These are phyloP conservation scores for Breynia disticha DNA, from an alignment of 441 rosid species.

Conservation along the genomic window DNA sequence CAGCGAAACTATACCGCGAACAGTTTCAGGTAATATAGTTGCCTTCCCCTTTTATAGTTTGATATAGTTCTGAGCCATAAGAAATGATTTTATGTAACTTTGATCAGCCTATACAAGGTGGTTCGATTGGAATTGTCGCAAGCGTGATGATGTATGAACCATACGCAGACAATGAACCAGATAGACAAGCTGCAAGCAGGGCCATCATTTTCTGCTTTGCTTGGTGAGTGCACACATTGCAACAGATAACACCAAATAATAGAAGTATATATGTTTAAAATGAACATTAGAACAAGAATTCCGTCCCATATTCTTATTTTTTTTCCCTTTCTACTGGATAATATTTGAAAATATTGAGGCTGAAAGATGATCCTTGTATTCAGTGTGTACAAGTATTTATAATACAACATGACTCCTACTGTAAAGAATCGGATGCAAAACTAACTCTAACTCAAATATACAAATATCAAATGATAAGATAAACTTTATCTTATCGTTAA, in stretches of 20 bases:
- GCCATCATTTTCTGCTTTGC: constrained; percentile 21
- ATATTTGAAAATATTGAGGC: no score
- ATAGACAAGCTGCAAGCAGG: constrained; percentile 31
- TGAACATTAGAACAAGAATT: background rate
- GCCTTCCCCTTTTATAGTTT: background rate
- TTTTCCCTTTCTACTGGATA: no score
- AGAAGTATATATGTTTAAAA: background rate
- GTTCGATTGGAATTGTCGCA: constrained; percentile 25
- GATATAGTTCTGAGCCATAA: no score
- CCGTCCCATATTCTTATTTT: no score
- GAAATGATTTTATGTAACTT: background rate
- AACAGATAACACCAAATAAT: background rate
- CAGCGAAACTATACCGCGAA: constrained; percentile 28
- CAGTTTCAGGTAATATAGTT: constrained; percentile 24
- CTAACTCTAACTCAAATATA: no score
- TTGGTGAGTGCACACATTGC: constrained; percentile 23
- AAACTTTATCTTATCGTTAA: no score
- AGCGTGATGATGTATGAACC: constrained; percentile 27
- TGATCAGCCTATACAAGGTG: constrained; percentile 32
- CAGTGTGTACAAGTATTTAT: no score
- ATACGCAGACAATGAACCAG: constrained; percentile 17
- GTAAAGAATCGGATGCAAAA: no score
- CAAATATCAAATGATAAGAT: no score
- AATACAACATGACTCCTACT: no score
- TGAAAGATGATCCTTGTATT: no score